Evolutionary conservation across 78 protist genomes (phyloP).

Genomic region (Planoprotostelium fungivorum): DNA sequence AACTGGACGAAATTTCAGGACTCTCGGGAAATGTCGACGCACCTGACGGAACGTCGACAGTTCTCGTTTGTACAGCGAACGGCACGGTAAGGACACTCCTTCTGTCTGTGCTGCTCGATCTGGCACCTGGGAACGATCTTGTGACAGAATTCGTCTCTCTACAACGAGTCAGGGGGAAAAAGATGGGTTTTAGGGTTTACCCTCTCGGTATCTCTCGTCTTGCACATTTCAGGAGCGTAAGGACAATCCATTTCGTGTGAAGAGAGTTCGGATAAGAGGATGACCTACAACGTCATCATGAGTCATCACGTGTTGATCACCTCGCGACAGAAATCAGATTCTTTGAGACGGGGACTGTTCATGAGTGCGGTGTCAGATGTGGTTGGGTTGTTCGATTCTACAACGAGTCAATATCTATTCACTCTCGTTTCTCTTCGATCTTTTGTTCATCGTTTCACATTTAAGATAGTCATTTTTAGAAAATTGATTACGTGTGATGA

Average conservation of each 20-base stretch:
- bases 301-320: not conserved
- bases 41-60: not conserved
- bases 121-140: not conserved
- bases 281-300: too few species aligned
- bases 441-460: too few species aligned
- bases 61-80: not conserved
- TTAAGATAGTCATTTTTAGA: too few species aligned
- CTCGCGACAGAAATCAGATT: not conserved
- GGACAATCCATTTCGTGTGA: not conserved
- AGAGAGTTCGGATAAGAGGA: not conserved
- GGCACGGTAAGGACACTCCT: not conserved
- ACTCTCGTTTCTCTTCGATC: not conserved
- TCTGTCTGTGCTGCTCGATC: not conserved
- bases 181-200: too few species aligned
- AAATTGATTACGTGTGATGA: too few species aligned
- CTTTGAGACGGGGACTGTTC: not conserved
- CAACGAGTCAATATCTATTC: not conserved
- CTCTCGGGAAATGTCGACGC: not conserved
- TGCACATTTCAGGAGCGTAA: not conserved
- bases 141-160: not conserved
- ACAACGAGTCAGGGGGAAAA: too few species aligned
- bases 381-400: not conserved
- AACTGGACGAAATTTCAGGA: not conserved
- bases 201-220: not conserved
- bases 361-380: not conserved